These are phyloP conservation scores for Porphyrellus sp. DNA, from an alignment of 1,284 basidiomycete genomes.

Conservation along the genomic window DNA sequence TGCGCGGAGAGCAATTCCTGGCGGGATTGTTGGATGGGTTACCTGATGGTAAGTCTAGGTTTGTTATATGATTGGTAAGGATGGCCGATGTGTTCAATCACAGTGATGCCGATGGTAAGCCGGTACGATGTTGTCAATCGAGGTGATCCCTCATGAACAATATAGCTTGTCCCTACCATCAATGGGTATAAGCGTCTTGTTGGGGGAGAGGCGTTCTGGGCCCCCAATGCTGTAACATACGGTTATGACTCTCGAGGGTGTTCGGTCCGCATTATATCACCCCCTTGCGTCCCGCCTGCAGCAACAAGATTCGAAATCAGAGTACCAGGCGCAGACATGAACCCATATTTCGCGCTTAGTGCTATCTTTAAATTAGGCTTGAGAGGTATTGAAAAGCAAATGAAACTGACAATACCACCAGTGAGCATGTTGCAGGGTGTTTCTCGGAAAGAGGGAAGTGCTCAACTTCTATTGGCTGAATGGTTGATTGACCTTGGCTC, in stretches of 20 bases:
- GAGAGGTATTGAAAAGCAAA: constrained; percentile 80
- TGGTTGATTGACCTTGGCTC: background rate
- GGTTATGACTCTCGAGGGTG: constrained; percentile 94
- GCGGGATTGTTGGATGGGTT: constrained; percentile 89
- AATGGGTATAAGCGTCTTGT: constrained; percentile 98
- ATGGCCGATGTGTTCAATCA: constrained; percentile 1
- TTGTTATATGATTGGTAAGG: background rate
- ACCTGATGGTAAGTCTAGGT: constrained; percentile 64
- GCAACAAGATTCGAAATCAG: constrained; percentile 89
- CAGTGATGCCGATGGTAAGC: constrained; percentile 63
- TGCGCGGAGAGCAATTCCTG: constrained; percentile 88
- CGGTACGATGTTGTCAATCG: background rate
- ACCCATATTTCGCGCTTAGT: constrained; percentile 84
- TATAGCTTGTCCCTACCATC: constrained; percentile 84
- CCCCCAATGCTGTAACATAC: constrained; percentile 89
- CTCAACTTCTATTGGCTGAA: background rate
- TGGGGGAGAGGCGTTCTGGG: constrained; percentile 94
- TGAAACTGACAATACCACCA: constrained; percentile 69
- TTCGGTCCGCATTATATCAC: constrained; percentile 87
- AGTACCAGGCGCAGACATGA: constrained; percentile 96
- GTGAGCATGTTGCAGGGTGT: constrained; percentile 47
- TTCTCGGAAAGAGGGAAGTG: constrained; percentile 36
- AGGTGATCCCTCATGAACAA: constrained; percentile 3
- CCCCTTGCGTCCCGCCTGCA: constrained; percentile 75
- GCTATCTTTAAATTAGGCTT: constrained; percentile 86